A percentile compares a stretch with the other conserved stretches of the same genome.
Conservation (phyloP, 2,329 filamentous ascomycete genomes). For the Lachnellula subtilissima region DNA sequence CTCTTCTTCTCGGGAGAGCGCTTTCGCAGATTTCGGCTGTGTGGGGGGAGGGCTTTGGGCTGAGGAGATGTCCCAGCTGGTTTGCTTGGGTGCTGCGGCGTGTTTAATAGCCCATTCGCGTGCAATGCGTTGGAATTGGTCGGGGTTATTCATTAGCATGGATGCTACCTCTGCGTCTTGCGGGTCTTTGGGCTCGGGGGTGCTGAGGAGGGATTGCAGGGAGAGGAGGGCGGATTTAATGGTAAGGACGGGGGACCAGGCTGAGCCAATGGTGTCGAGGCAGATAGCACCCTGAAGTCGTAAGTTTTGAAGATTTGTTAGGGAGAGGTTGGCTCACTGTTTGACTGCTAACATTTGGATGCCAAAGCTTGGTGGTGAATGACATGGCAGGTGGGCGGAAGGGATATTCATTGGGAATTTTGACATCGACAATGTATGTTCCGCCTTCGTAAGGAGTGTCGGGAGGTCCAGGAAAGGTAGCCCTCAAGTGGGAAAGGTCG, state of each 20-base stretch:
- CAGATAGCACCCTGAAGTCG: constrained; percentile 80
- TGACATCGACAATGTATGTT: constrained; percentile 75
- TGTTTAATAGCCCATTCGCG: constrained; percentile 86
- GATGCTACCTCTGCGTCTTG: constrained; percentile 93
- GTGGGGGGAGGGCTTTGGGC: constrained; percentile 32
- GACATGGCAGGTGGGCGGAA: constrained; percentile 90
- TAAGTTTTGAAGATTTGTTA: constrained; percentile 22
- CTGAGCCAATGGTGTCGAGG: constrained; percentile 81
- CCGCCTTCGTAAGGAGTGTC: constrained; percentile 92
- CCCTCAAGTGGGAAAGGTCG: constrained; percentile 77
- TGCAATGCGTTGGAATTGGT: constrained; percentile 74
- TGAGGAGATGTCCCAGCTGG: constrained; percentile 42
- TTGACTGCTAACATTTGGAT: constrained; percentile 92
- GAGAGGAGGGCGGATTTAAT: constrained; percentile 94
- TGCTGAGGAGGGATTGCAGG: constrained; percentile 86
- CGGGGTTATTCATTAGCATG: constrained; percentile 77
- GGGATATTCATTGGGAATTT: constrained; percentile 83
- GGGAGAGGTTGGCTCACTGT: constrained; percentile 55
- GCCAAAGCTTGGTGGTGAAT: constrained; percentile 92
- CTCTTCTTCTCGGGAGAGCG: constrained; percentile 25
- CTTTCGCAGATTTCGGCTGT: constrained; percentile 22
- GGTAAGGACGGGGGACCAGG: constrained; percentile 94
- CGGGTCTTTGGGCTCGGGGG: constrained; percentile 91
- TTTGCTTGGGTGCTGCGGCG: constrained; percentile 66
- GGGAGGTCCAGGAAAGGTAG: constrained; percentile 78